Evolutionary conservation across 2,329 filamentous ascomycete species (phyloP), one percentile per base, ranked within the genome.

Genomic region (Sporothrix pseudoabietina): DNA sequence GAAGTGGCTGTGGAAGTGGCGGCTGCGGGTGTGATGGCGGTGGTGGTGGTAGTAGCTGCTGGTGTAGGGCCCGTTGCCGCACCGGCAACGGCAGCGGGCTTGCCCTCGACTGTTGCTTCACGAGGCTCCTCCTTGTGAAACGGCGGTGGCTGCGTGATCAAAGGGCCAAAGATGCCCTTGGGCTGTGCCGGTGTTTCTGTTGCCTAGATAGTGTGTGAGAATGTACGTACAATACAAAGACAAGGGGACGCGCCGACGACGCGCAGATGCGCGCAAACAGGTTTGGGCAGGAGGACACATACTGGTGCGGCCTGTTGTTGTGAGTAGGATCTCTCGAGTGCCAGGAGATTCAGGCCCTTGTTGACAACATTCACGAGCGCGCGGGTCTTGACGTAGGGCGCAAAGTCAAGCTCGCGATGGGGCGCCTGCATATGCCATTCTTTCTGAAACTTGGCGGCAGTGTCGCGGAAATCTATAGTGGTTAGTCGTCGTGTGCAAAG

Each of bases 391-490:
- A 91, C 88, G 82, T 90, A 86, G 78, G 85, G 87, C 79, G 89
- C 89, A 81, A 91, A 91, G 75, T 86, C 84, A 75, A 91, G 87
- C 75, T 89, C 84, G 78, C 86, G 85, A 80, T 90, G 88, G 77
- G 89, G 89, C 81, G 88, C 84, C 78, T 85, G 83, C 76, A 89
- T 83, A 81, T 89, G 86, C 89, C 89, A 91, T 83, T 91, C 89
- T 80, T 90, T 90, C 79, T 90, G 88, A 77, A 91, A 87, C 80
- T 89, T 90, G 82, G 88, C 86, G 72, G 89, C 89, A 59, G 89
- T 90, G 80, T 91, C 89, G 82, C 87, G 86, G 83, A 90, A 91
- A 83, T 90, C 89, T 91, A 83, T 39, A 2, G 71, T 74, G 39
- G 61, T 78, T 74, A 77, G 74, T 71, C 55, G 30, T 57, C 39